These are phyloP conservation scores for Pseudomonodictys pantanalensis DNA, from an alignment of 495 filamentous ascomycete species.

Conservation along the genomic window DNA sequence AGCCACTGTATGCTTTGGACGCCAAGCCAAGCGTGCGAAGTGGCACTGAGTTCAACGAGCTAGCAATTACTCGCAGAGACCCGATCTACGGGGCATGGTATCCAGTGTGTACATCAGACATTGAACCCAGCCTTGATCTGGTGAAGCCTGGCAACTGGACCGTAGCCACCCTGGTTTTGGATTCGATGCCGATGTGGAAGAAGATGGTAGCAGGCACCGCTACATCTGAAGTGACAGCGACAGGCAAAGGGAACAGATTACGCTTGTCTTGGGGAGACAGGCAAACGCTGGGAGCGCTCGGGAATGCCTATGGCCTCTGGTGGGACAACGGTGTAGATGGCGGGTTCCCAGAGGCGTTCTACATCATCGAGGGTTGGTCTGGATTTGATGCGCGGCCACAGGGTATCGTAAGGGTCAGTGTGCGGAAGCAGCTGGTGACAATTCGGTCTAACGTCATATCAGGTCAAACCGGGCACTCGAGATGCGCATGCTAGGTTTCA, in stretches of 20 bases:
- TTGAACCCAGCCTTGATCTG: conserved; percentile 12
- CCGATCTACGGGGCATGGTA: conserved; percentile 9
- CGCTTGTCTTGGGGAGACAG: conserved; percentile 1
- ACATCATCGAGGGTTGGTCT: not conserved
- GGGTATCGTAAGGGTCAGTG: not conserved
- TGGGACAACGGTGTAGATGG: not conserved
- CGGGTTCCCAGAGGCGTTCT: conserved; percentile 3
- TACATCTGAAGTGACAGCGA: not conserved
- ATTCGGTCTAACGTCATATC: not conserved
- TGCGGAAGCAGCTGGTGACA: no score
- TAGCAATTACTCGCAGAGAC: conserved; percentile 10
- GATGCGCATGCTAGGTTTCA: not conserved
- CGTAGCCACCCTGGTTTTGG: conserved; percentile 1
- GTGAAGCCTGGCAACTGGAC: conserved; percentile 8
- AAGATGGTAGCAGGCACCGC: not conserved
- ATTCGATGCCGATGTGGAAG: conserved; percentile 3
- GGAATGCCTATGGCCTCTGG: conserved; percentile 7
- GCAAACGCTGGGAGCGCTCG: not conserved
- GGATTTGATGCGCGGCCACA: conserved; percentile 1
- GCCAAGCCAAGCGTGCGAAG: conserved; percentile 7
- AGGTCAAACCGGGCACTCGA: not conserved
- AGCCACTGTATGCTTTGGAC: conserved; percentile 12
- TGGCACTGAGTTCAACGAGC: conserved; percentile 13
- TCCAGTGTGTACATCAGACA: conserved; percentile 7
- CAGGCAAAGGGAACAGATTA: not conserved